Conservation (phyloP, 2,329 filamentous ascomycete genomes). For the Aspergillus texensis region DNA sequence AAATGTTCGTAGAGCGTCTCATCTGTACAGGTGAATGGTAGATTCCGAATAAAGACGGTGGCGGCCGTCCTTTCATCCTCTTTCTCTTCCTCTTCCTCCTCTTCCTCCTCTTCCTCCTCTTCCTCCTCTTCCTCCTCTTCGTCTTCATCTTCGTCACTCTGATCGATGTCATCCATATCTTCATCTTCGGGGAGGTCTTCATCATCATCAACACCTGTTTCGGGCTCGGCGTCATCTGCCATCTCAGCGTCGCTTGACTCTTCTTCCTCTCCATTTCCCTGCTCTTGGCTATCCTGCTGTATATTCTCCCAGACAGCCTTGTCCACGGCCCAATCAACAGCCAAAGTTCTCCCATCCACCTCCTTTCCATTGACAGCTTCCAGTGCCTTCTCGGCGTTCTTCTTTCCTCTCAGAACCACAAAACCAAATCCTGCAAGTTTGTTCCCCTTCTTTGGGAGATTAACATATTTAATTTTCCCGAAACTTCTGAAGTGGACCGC, state of each 20-base stretch:
- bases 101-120: constrained; percentile 40
- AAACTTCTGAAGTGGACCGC: constrained; percentile 78
- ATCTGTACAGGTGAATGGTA: constrained; percentile 87
- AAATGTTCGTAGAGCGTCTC: constrained; percentile 84
- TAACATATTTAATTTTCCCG: constrained; percentile 87
- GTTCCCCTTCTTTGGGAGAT: constrained; percentile 75
- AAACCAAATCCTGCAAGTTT: constrained; percentile 87
- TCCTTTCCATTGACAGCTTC: constrained; percentile 84
- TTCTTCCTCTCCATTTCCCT: constrained; percentile 30
- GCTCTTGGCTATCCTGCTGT: constrained; percentile 47
- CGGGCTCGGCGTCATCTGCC: constrained; percentile 57
- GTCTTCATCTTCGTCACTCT: constrained; percentile 47
- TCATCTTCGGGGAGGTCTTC: constrained; percentile 32
- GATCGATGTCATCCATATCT: constrained; percentile 42
- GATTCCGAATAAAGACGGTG: constrained; percentile 89
- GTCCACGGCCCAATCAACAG: constrained; percentile 96
- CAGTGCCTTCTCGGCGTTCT: constrained; percentile 89
- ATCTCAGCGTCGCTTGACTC: constrained; percentile 58
- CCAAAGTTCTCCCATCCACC: constrained; percentile 82
- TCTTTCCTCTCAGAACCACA: constrained; percentile 80
- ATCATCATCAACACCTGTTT: constrained; percentile 43
- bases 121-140: constrained; percentile 48
- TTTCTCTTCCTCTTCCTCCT: constrained; percentile 49
- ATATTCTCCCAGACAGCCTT: constrained; percentile 80
- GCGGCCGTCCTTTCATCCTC: constrained; percentile 63